phyloP scores from a whole-genome alignment of 176 grass and related monocot genomes.

The Lolium multiflorum region DNA sequence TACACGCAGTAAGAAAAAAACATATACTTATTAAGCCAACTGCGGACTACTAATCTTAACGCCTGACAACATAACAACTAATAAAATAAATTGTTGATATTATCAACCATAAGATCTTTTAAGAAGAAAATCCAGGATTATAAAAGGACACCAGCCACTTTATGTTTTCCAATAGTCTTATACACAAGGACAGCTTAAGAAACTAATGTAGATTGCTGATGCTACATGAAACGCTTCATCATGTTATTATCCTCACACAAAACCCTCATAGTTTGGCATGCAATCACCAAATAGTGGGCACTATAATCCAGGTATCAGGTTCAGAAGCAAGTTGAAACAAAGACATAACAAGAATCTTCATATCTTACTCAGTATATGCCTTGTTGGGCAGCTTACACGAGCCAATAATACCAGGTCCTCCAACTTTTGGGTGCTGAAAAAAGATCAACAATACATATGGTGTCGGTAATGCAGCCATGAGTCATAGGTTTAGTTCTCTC shows the following conservation, averaged over 20 bases:
- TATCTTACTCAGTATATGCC: constrained; percentile 82
- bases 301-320: constrained; percentile 13
- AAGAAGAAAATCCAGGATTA: neutral
- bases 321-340: constrained; percentile 36
- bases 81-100: neutral
- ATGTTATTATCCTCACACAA: neutral
- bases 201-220: constrained; percentile 4
- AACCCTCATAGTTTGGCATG: constrained; percentile 3
- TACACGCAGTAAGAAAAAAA: neutral
- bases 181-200: constrained; percentile 1
- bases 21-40: constrained; percentile 1
- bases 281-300: constrained; percentile 6
- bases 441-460: constrained; percentile 5
- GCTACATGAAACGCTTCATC: neutral
- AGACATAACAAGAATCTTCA: constrained; percentile 24
- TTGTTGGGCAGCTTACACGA: constrained; percentile 49
- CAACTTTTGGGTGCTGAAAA: constrained; percentile 83
- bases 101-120: neutral
- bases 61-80: neutral
- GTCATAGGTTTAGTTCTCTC: constrained; percentile 14
- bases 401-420: constrained; percentile 88
- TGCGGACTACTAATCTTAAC: neutral
- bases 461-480: constrained; percentile 3
- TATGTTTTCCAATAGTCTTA: neutral
- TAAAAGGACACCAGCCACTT: neutral